Percentiles rank a stretch among this genome's conserved stretches.
These are phyloP conservation scores for Sporormia fimetaria DNA, from an alignment of 495 filamentous ascomycete species.

Conservation along the genomic window DNA sequence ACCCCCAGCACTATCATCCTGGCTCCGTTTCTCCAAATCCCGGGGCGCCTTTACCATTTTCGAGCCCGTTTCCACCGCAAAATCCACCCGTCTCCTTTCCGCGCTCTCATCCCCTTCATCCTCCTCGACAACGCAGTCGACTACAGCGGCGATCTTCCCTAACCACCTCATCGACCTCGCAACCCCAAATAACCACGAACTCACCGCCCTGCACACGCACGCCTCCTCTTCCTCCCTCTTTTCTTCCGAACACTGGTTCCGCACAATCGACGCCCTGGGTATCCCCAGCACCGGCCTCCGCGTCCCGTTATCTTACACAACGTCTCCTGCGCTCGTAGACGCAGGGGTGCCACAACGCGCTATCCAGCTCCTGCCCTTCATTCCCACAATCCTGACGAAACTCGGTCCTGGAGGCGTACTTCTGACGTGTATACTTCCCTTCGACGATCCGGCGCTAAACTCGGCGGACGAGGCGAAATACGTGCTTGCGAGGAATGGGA, in stretches of 20 bases:
- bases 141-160: constrained; percentile 43
- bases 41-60: constrained; percentile 55
- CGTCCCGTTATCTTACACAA: constrained; percentile 52
- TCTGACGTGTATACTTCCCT: constrained; percentile 54
- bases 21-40: constrained; percentile 46
- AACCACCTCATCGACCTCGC: constrained; percentile 52
- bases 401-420: constrained; percentile 71
- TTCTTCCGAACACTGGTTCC: constrained; percentile 62
- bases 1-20: constrained; percentile 46
- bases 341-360: constrained; percentile 69
- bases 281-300: constrained; percentile 50
- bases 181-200: constrained; percentile 73
- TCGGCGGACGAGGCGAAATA: constrained; percentile 50
- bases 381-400: constrained; percentile 75
- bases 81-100: constrained; percentile 57
- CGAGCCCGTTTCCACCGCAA: constrained; percentile 80
- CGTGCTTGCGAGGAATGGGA: constrained; percentile 49
- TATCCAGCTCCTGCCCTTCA: constrained; percentile 77
- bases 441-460: constrained; percentile 52
- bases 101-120: constrained; percentile 7
- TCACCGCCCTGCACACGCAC: constrained; percentile 58
- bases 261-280: constrained; percentile 61
- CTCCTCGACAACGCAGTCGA: background rate
- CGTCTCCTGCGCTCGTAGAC: constrained; percentile 53
- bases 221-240: constrained; percentile 55